Percentiles rank a stretch among this genome's conserved stretches.
Conservation (phyloP, 2,329 filamentous ascomycete species). For the Tolypocladium nubicola region DNA sequence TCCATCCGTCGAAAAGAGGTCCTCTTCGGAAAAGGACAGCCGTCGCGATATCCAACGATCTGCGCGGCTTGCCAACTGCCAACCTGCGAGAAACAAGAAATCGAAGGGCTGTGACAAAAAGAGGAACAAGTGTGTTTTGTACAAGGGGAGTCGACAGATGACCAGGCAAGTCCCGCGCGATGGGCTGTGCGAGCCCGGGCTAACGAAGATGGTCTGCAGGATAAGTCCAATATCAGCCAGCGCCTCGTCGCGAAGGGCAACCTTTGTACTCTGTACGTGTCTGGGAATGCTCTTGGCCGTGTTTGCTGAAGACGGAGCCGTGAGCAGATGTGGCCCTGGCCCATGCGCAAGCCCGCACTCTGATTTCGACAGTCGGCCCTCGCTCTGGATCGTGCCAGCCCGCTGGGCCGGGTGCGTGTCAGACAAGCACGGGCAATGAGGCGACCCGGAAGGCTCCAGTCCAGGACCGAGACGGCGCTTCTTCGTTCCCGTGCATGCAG, state of each 20-base stretch:
- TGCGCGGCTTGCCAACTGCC: background rate
- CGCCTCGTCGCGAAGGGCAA: background rate
- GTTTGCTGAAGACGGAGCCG: background rate
- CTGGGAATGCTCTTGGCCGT: background rate
- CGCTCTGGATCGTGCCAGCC: background rate
- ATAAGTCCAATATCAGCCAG: background rate
- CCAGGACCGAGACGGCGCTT: background rate
- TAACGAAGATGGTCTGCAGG: background rate
- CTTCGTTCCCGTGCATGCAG: background rate
- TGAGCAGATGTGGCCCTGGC: background rate
- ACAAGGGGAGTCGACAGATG: background rate
- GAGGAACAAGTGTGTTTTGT: background rate
- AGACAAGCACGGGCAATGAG: background rate
- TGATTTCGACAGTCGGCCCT: background rate
- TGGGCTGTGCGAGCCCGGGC: background rate
- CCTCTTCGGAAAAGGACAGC: background rate
- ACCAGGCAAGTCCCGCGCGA: background rate
- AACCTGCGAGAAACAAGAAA: background rate
- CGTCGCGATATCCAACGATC: background rate
- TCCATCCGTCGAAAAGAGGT: background rate
- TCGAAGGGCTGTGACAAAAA: background rate
- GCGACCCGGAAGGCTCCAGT: background rate
- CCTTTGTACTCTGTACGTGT: background rate
- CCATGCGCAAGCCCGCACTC: background rate
- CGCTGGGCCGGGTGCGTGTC: slow-evolving; percentile 1